Evolutionary conservation across 768 basidiomycete genomes (phyloP), one percentile per base, ranked within the genome.

Genomic region (Termitomyces sp.): DNA sequence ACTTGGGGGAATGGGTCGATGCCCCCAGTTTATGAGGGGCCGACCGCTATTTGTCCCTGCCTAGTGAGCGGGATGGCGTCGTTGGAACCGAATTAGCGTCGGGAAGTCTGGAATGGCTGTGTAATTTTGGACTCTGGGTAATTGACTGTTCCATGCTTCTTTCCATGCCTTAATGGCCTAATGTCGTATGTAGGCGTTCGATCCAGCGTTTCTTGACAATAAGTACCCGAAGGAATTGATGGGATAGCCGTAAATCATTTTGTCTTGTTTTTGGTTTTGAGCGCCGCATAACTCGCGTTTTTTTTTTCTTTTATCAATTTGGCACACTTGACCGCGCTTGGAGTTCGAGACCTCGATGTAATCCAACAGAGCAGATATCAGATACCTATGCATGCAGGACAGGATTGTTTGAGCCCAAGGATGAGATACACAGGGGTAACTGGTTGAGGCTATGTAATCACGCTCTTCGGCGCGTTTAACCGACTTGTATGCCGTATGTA

Each of bases 11-110:
- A 27, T 27, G 27, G 27, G 27, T 27, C 27, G 27, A 27, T 1
- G 27, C 4, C 27, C 30, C 22, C 41, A 37, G 13, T 34, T 58
- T 51, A 46, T 42, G 39, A 58, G 51, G 51, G n/a, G n/a, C 13
- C 13, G 41, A 22, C 41, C 31, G 18, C 9, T 41, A 44, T 46
- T 27, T 33, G 22, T 20, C 13, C 48, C n/a, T 24, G 47, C 8
- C 3, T 30, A n/a, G 13, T 49, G 12, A 27, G 55, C 46, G 36
- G 45, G 15, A 49, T 30, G 47, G 8, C 24, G 4, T 22, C 16
- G 30, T 16, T 55, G 54, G 54, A 55, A 27, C 54, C 54, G 54
- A 57, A 49, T 13, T 49, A 48, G 37, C 52, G 27, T 39, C 37
- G 37, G 52, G 37, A 53, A 53, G 24, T 16, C 51, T 27, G 24